These are phyloP conservation scores for Typha latifolia DNA, from an alignment of 176 grass and related monocot genomes.

Conservation along the genomic window DNA sequence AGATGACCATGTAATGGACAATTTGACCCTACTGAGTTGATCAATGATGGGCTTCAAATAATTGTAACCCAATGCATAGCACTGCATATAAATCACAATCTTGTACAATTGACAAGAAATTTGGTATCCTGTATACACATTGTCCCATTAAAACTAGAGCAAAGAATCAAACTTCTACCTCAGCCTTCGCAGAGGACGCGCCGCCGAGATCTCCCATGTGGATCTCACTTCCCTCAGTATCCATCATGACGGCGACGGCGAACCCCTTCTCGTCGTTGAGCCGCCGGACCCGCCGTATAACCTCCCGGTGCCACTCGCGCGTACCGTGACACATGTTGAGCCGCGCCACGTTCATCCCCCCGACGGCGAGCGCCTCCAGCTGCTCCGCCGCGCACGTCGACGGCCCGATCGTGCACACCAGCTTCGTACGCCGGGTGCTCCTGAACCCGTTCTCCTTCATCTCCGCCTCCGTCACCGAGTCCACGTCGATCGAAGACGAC, in stretches of 20 bases:
- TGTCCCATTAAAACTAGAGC: too few species aligned
- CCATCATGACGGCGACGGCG: constrained; percentile 93
- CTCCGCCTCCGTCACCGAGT: constrained; percentile 70
- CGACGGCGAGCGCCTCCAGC: constrained; percentile 82
- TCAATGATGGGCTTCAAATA: too few species aligned
- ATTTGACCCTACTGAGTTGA: too few species aligned
- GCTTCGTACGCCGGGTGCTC: constrained; percentile 94
- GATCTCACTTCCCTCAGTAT: constrained; percentile 97
- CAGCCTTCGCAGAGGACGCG: constrained; percentile 63
- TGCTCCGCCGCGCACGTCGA: constrained; percentile 56
- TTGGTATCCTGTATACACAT: too few species aligned
- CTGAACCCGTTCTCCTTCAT: constrained; percentile 89
- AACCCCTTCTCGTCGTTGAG: constrained; percentile 95
- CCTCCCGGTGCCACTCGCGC: constrained; percentile 63
- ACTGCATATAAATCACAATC: too few species aligned
- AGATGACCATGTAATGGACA: too few species aligned
- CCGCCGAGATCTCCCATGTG: constrained; percentile 97
- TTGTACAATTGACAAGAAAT: too few species aligned
- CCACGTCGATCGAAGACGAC: constrained; percentile 27
- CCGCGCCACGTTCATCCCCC: constrained; percentile 84
- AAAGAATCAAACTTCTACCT: constrained; percentile 28
- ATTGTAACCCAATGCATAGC: too few species aligned
- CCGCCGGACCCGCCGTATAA: constrained; percentile 56
- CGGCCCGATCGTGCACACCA: constrained; percentile 86
- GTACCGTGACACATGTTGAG: constrained; percentile 97